These are phyloP conservation scores for Coemansia sp. DNA, from an alignment of 192 early-diverging fungal species.

Conservation along the genomic window DNA sequence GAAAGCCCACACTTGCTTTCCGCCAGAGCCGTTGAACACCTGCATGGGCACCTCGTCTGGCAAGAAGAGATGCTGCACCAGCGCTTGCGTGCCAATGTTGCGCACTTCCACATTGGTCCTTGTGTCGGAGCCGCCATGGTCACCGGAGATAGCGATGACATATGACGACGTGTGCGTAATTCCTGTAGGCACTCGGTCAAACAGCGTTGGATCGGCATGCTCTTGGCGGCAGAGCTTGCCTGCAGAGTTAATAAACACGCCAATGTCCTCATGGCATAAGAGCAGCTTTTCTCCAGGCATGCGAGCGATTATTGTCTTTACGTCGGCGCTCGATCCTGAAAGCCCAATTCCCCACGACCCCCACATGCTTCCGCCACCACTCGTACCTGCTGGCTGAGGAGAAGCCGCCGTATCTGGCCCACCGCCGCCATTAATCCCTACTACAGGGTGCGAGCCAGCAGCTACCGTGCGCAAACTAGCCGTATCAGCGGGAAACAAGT, in stretches of 20 bases:
- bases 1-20: conserved; percentile 72
- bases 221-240: conserved; percentile 51
- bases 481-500: conserved; percentile 50
- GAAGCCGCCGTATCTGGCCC: conserved; percentile 1
- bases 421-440: background rate
- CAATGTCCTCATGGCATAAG: conserved; percentile 50
- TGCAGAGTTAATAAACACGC: conserved; percentile 47
- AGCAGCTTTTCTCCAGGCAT: conserved; percentile 54
- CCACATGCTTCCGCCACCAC: conserved; percentile 43
- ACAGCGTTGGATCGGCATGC: conserved; percentile 40
- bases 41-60: conserved; percentile 52
- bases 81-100: conserved; percentile 75
- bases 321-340: conserved; percentile 24
- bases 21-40: conserved; percentile 61
- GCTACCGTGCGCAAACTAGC: conserved; percentile 46
- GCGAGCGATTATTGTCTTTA: conserved; percentile 40
- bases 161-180: conserved; percentile 54
- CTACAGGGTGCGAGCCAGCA: conserved; percentile 13
- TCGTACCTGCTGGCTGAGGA: conserved; percentile 7
- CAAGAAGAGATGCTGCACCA: conserved; percentile 81
- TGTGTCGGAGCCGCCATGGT: conserved; percentile 1
- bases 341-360: conserved; percentile 49
- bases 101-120: conserved; percentile 74
- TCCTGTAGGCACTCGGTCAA: conserved; percentile 30
- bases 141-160: conserved; percentile 30